Conservation (phyloP, 257 asterid genomes). For the Agastache rugosa region DNA sequence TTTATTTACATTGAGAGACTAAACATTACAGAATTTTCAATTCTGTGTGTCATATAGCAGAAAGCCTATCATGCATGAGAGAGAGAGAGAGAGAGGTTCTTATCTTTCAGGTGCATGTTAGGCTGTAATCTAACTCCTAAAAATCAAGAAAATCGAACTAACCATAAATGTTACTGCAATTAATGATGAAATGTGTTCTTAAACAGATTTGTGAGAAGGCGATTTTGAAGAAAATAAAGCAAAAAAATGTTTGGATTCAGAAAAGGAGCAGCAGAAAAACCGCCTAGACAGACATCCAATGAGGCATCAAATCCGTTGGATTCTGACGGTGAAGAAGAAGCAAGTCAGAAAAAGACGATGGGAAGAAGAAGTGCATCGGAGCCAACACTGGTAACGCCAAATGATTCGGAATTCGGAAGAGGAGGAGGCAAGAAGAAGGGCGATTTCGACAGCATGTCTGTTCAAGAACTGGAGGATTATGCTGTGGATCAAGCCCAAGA, state of each 20-base stretch:
- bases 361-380: slow-evolving; percentile 81
- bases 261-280: slow-evolving; percentile 58
- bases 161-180: too few species aligned
- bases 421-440: slow-evolving; percentile 44
- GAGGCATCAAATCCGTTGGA: slow-evolving; percentile 49
- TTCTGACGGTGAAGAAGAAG: slow-evolving; percentile 42
- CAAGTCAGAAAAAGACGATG: slow-evolving; percentile 32
- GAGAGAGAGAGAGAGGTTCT: too few species aligned
- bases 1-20: too few species aligned
- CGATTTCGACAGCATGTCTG: slow-evolving; percentile 74
- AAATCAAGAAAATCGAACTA: too few species aligned
- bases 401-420: slow-evolving; percentile 53
- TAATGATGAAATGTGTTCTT: too few species aligned
- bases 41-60: too few species aligned
- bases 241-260: slow-evolving; percentile 77
- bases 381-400: slow-evolving; percentile 52
- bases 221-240: not conserved
- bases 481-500: slow-evolving; percentile 77
- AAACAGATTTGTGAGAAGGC: not conserved
- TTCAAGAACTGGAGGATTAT: slow-evolving; percentile 78
- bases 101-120: too few species aligned
- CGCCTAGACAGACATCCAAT: slow-evolving; percentile 37
- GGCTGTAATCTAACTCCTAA: too few species aligned
- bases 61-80: too few species aligned
- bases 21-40: too few species aligned